These are phyloP conservation scores for Neodidymelliopsis sp. DNA, from an alignment of 2,329 filamentous ascomycete genomes.

Conservation along the genomic window DNA sequence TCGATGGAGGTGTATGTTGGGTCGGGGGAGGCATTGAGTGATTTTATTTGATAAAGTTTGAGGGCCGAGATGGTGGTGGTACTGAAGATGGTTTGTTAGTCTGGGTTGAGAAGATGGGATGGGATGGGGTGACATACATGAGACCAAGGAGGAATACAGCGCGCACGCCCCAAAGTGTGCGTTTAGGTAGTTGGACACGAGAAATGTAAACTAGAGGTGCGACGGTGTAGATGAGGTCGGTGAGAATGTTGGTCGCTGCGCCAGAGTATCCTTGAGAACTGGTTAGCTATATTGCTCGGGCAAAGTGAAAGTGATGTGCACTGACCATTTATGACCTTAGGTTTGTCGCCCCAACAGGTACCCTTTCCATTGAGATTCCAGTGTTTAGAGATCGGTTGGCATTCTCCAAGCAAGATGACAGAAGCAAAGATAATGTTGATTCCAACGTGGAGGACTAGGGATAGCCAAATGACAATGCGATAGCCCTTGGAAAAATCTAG, in stretches of 20 bases:
- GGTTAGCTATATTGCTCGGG: background rate
- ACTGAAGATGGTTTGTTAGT: constrained; percentile 18
- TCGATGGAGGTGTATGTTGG: constrained; percentile 33
- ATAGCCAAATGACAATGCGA: constrained; percentile 32
- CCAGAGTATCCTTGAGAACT: constrained; percentile 29
- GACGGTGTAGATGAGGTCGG: constrained; percentile 35
- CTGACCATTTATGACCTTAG: constrained; percentile 33
- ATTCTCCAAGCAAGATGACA: constrained; percentile 33
- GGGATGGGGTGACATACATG: constrained; percentile 21
- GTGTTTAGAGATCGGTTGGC: constrained; percentile 32
- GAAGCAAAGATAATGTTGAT: constrained; percentile 35
- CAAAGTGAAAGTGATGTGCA: too few relatives aligned
- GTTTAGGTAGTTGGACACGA: constrained; percentile 32
- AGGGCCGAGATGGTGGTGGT: constrained; percentile 37
- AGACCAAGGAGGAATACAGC: constrained; percentile 38
- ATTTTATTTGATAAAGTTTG: constrained; percentile 37
- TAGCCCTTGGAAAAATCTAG: constrained; percentile 34
- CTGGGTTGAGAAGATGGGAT: too few relatives aligned
- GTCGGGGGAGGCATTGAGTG: constrained; percentile 28
- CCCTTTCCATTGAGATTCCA: constrained; percentile 34
- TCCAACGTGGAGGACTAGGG: constrained; percentile 28
- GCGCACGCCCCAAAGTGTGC: constrained; percentile 37
- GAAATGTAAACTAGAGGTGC: constrained; percentile 35
- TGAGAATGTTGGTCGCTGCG: constrained; percentile 35
- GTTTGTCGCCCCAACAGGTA: constrained; percentile 31